phyloP scores from a whole-genome alignment of 208 protist species.

The Leishmania tarentolae region DNA sequence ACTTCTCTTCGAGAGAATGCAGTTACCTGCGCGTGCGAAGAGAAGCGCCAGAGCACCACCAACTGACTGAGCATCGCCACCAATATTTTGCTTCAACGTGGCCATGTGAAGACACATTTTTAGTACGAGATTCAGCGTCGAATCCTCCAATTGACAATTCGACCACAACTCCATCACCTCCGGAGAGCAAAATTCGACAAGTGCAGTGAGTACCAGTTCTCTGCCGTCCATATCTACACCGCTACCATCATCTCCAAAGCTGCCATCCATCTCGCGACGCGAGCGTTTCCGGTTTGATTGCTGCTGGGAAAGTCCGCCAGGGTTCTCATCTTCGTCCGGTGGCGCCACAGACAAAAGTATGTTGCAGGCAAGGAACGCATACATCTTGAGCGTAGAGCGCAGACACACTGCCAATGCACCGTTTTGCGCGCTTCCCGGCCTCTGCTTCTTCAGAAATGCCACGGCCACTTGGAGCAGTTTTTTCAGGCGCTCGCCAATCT shows the following conservation, averaged over 20 bases:
- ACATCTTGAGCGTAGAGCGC: conserved; percentile 89
- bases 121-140: conserved; percentile 65
- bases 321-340: conserved; percentile 50
- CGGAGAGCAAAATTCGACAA: conserved; percentile 74
- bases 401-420: conserved; percentile 58
- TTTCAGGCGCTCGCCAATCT: conserved; percentile 80
- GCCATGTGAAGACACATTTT: conserved; percentile 83
- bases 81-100: conserved; percentile 83
- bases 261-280: conserved; percentile 43
- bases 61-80: conserved; percentile 75
- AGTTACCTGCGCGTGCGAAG: conserved; percentile 55
- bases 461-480: conserved; percentile 82
- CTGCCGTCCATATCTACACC: conserved; percentile 91
- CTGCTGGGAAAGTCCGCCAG: conserved; percentile 24
- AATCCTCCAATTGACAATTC: conserved; percentile 52
- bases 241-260: conserved; percentile 84
- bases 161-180: conserved; percentile 73
- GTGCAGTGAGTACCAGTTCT: conserved; percentile 75
- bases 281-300: conserved; percentile 46
- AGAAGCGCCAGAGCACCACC: conserved; percentile 67
- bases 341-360: conserved; percentile 55
- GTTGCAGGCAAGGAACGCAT: conserved; percentile 80
- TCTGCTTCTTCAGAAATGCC: conserved; percentile 61
- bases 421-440: conserved; percentile 19
- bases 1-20: conserved; percentile 49